Conservation (phyloP, 2,329 filamentous ascomycete genomes). For the Hymenoscyphus occultus region DNA sequence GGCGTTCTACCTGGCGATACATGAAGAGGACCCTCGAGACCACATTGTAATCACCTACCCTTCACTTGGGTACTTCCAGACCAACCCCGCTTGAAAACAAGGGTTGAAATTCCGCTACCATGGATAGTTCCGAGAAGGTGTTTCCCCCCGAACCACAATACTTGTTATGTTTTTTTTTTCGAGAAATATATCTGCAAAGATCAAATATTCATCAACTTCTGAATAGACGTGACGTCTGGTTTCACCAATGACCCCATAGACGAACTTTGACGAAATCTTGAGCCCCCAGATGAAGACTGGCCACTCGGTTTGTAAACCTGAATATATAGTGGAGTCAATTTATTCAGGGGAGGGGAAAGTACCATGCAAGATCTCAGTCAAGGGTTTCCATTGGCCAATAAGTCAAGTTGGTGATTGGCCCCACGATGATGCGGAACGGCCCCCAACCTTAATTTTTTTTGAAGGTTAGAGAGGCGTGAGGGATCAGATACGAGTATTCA, state of each 20-base stretch:
- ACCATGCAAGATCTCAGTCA: not conserved
- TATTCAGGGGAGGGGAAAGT: not conserved
- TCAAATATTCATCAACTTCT: not conserved
- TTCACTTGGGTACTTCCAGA: too few relatives aligned
- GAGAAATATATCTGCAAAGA: too few relatives aligned
- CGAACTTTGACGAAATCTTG: not conserved
- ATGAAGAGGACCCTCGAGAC: too few relatives aligned
- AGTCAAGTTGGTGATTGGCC: not conserved
- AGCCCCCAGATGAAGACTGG: not conserved
- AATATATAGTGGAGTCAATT: not conserved
- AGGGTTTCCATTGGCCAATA: not conserved
- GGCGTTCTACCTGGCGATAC: too few relatives aligned
- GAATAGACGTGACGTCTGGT: not conserved
- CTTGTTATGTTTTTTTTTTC: too few relatives aligned
- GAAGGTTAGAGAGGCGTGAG: not conserved
- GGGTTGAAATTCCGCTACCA: too few relatives aligned
- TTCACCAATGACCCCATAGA: not conserved
- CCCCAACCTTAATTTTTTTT: not conserved
- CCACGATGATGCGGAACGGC: not conserved
- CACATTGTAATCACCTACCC: too few relatives aligned
- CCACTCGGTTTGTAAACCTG: not conserved
- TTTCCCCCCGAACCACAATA: too few relatives aligned
- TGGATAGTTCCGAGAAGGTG: too few relatives aligned
- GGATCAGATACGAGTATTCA: not conserved
- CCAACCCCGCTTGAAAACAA: too few relatives aligned